phyloP scores from a whole-genome alignment of 768 basidiomycete species.

The Trametopsis cervina region DNA sequence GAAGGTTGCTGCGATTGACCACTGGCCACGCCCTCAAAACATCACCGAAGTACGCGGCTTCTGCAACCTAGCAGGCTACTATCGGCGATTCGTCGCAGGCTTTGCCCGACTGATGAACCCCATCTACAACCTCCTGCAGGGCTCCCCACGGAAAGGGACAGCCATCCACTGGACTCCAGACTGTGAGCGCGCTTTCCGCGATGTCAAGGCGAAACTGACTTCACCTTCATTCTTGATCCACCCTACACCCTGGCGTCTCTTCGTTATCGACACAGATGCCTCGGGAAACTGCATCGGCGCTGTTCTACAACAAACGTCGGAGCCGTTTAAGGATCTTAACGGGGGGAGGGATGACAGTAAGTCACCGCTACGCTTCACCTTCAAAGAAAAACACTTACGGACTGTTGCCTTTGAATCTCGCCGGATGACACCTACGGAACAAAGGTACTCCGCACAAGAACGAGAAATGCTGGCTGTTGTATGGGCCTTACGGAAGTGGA shows the following conservation, averaged over 20 bases:
- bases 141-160: constrained; percentile 22
- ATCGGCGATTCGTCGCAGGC: constrained; percentile 14
- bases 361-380: neutral
- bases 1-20: constrained; percentile 30
- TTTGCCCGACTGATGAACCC: constrained; percentile 29
- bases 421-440: constrained; percentile 25
- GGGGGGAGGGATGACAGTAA: neutral
- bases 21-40: constrained; percentile 24
- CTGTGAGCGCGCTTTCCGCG: constrained; percentile 21
- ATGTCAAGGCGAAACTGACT: constrained; percentile 20
- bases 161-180: constrained; percentile 15
- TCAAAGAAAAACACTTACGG: neutral
- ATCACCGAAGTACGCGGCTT: constrained; percentile 24
- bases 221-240: constrained; percentile 8
- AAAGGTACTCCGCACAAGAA: constrained; percentile 44
- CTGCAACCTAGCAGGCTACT: neutral
- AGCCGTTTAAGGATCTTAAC: neutral
- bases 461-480: constrained; percentile 45
- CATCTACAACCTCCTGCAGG: constrained; percentile 12
- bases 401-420: constrained; percentile 15
- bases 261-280: constrained; percentile 13
- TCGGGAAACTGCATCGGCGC: constrained; percentile 18
- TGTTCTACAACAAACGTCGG: constrained; percentile 3
- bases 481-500: constrained; percentile 21
- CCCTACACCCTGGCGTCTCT: constrained; percentile 13